Evolutionary conservation across 2,329 filamentous ascomycete species (phyloP).

Genomic region (Thermoascus crustaceus): DNA sequence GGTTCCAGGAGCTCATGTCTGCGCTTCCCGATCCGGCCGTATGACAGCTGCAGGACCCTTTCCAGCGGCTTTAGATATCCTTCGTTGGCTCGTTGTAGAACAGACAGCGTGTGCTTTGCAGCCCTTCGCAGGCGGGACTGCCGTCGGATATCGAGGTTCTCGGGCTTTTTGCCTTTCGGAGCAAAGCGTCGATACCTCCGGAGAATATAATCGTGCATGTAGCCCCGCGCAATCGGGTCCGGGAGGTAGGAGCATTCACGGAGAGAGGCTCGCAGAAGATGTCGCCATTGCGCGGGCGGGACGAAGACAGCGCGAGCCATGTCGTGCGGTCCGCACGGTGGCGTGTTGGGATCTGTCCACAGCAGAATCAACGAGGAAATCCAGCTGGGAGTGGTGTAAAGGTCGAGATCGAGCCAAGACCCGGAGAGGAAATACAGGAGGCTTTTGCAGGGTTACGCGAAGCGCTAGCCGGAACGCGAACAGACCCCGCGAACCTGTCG

Average conservation of each 20-base stretch:
- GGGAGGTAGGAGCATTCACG: slow-evolving; percentile 55
- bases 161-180: slow-evolving; percentile 10
- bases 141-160: slow-evolving; percentile 9
- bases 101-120: slow-evolving; percentile 32
- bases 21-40: slow-evolving; percentile 49
- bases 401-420: too few relatives aligned
- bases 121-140: slow-evolving; percentile 16
- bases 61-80: slow-evolving; percentile 45
- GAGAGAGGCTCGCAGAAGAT: slow-evolving; percentile 49
- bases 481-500: slow-evolving; percentile 4
- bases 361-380: not conserved
- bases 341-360: not conserved
- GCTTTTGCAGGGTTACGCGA: slow-evolving; percentile 1
- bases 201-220: slow-evolving; percentile 43
- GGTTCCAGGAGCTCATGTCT: slow-evolving; percentile 40
- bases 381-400: too few relatives aligned
- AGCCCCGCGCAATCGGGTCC: slow-evolving; percentile 45
- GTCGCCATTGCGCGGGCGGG: slow-evolving; percentile 27
- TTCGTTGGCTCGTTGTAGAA: slow-evolving; percentile 46
- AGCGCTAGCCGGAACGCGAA: slow-evolving; percentile 4
- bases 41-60: slow-evolving; percentile 47
- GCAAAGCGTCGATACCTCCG: slow-evolving; percentile 40
- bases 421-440: slow-evolving; percentile 1
- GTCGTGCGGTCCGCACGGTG: too few relatives aligned
- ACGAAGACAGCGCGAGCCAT: slow-evolving; percentile 17